A percentile compares a stretch with the other conserved stretches of the same genome.
Conservation (phyloP, 23 red algal genomes). For the Gracilaria caudata region DNA sequence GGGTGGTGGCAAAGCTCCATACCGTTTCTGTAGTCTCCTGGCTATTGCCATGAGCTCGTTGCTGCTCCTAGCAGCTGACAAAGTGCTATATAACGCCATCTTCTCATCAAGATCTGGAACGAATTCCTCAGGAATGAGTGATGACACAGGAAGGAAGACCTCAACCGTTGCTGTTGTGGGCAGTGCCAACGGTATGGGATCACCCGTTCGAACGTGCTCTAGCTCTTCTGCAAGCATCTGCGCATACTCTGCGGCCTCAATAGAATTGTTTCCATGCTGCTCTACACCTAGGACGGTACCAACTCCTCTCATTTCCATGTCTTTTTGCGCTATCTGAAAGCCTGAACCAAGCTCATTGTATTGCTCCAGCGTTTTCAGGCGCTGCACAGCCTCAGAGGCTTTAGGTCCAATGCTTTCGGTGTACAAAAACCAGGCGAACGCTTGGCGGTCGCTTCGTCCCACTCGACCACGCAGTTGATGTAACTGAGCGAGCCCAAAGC, state of each 20-base stretch:
- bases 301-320: constrained; percentile 96
- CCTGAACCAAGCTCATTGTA: constrained; percentile 73
- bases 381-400: constrained; percentile 10
- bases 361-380: constrained; percentile 58
- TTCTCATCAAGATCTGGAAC: constrained; percentile 73
- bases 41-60: constrained; percentile 12
- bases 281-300: constrained; percentile 89
- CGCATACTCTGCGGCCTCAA: constrained; percentile 71
- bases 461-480: constrained; percentile 99
- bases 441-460: constrained; percentile 78
- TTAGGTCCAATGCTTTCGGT: constrained; percentile 4
- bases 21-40: constrained; percentile 33
- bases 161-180: constrained; percentile 40
- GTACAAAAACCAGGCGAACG: constrained; percentile 78
- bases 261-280: constrained; percentile 77
- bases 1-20: constrained; percentile 55
- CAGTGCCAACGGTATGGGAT: constrained; percentile 57
- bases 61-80: constrained; percentile 19
- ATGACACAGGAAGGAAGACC: constrained; percentile 70
- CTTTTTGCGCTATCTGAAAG: constrained; percentile 87
- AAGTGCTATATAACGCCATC: constrained; percentile 54
- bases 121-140: constrained; percentile 64
- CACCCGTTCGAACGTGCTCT: constrained; percentile 39
- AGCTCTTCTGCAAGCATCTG: constrained; percentile 77
- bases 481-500: constrained; percentile 92